These are phyloP conservation scores for Fraxinus pennsylvanica DNA, from an alignment of 257 asterid genomes.

Conservation along the genomic window DNA sequence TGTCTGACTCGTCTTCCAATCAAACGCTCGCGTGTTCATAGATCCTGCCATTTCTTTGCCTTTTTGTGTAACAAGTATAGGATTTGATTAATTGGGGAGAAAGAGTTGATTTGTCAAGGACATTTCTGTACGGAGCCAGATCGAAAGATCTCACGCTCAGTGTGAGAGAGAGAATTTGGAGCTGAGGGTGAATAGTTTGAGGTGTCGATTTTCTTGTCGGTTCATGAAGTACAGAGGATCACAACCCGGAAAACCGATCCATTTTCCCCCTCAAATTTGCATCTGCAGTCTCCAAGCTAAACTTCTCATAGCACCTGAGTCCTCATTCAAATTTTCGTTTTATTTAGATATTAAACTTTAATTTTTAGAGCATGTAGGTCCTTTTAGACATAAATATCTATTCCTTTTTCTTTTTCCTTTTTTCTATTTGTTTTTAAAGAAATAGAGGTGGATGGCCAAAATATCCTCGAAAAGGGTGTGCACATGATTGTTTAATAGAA, in stretches of 20 bases:
- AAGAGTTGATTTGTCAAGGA: background rate
- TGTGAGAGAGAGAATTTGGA: background rate
- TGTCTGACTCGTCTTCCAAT: slow-evolving; percentile 72
- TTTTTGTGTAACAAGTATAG: background rate
- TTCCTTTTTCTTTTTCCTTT: too few species aligned
- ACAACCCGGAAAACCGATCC: background rate
- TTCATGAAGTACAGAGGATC: background rate
- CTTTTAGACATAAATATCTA: background rate
- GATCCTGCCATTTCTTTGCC: slow-evolving; percentile 37
- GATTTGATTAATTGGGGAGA: background rate
- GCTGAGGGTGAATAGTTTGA: background rate
- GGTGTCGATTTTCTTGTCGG: background rate
- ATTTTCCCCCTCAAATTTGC: background rate
- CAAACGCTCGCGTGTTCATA: slow-evolving; percentile 59
- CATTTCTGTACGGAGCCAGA: background rate
- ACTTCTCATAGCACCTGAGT: background rate
- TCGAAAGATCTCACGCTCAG: background rate
- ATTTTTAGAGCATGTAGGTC: background rate
- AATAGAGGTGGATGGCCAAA: background rate
- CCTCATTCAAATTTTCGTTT: background rate
- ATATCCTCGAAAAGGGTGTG: background rate
- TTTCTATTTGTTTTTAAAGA: background rate
- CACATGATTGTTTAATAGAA: background rate
- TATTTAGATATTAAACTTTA: too few species aligned
- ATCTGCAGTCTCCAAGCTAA: background rate